Evolutionary conservation across 2,329 filamentous ascomycete species (phyloP), one percentile per base, ranked within the genome.

Genomic region (Rutstroemia sp.): DNA sequence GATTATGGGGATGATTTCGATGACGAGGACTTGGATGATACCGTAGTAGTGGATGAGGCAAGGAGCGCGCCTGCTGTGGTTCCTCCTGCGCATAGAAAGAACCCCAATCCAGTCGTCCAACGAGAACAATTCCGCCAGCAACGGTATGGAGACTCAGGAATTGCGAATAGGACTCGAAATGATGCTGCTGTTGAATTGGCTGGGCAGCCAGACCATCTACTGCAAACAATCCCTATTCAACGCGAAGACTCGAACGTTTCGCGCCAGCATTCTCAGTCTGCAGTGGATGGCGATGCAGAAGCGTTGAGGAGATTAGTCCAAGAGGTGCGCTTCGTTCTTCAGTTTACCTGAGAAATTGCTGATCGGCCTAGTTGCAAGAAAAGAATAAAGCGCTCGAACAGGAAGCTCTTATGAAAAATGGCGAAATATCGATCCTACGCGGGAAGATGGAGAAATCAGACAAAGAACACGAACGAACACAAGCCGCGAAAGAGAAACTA

Each of bases 381-480:
- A 77, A 79, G 30, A 76, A 79, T 39, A 70, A 85, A 37, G 73
- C 76, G 1, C 73, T 86, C 3, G 77, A 81, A 62, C 72, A 78
- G 5, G 80, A 83, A 50, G 76, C 86, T 16, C 77, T 76, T 54
- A 78, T 79, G 2, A 87, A 88, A 63, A 75, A 81, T 18, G 89
- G 89, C 50, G 88, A 92, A 68, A 83, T 84, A 27, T 79, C 86
- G 51, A 90, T 92, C 59, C 77, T 92, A n/a, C 82, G 89, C 37
- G 80, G 81, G 58, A 89, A 88, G 58, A 78, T 83, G 42, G 80
- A 85, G 50, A 86, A 82, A 64, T 74, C 77, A 0, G 75, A 77
- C 16, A 80, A 81, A 52, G 79, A 84, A 48, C 81, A 86, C 65
- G 82, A 88, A 50, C 77, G 79, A 23, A 79, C 85, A 63, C 70